phyloP scores from a whole-genome alignment of 2,329 filamentous ascomycete genomes.

The Penicillium sp. region DNA sequence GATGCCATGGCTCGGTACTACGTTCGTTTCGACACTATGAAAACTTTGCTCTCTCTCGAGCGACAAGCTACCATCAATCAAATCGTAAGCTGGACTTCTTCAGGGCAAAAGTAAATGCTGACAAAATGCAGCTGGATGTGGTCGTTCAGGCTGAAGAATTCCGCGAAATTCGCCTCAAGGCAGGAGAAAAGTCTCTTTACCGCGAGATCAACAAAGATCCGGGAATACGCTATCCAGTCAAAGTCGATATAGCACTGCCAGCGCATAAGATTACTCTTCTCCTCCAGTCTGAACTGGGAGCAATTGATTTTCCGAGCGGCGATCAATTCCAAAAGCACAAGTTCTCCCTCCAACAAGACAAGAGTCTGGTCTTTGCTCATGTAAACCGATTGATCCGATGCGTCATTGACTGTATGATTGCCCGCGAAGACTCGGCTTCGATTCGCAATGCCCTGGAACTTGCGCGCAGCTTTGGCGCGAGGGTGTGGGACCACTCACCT shows the following conservation, averaged over 20 bases:
- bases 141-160: slow-evolving; percentile 68
- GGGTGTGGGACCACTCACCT: slow-evolving; percentile 74
- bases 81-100: slow-evolving; percentile 54
- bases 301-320: slow-evolving; percentile 55
- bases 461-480: slow-evolving; percentile 67
- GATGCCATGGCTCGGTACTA: slow-evolving; percentile 79
- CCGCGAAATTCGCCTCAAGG: slow-evolving; percentile 63
- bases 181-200: slow-evolving; percentile 62
- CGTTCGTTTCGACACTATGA: slow-evolving; percentile 74
- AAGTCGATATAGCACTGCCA: slow-evolving; percentile 57
- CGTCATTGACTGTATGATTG: slow-evolving; percentile 66
- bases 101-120: slow-evolving; percentile 5
- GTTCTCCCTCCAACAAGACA: slow-evolving; percentile 56
- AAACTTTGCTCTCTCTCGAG: slow-evolving; percentile 58
- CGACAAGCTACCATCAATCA: slow-evolving; percentile 57
- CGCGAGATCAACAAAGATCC: slow-evolving; percentile 65
- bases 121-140: slow-evolving; percentile 52
- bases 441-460: slow-evolving; percentile 68
- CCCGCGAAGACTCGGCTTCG: slow-evolving; percentile 58
- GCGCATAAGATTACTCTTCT: slow-evolving; percentile 72
- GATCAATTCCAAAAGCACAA: slow-evolving; percentile 53
- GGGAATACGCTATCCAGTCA: slow-evolving; percentile 65
- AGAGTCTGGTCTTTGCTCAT: slow-evolving; percentile 59
- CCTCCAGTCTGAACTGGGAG: slow-evolving; percentile 68
- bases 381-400: slow-evolving; percentile 66